Conservation (phyloP, 2,329 filamentous ascomycete species). For the Chaetothyriales sp. region DNA sequence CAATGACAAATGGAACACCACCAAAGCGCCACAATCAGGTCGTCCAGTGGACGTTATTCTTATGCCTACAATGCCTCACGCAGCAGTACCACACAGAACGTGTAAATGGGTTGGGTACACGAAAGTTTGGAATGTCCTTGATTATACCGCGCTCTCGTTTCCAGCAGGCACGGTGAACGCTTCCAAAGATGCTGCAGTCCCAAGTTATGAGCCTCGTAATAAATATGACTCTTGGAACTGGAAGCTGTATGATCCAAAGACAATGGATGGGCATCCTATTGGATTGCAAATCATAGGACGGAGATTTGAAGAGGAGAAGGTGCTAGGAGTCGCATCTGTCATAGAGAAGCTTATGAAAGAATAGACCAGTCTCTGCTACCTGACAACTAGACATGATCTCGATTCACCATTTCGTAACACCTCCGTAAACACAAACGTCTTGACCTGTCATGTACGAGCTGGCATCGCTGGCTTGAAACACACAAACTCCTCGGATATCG, state of each 20-base stretch:
- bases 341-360: conserved; percentile 4
- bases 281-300: conserved; percentile 41
- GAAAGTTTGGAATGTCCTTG: conserved; percentile 49
- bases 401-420: conserved; percentile 17
- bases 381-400: no score
- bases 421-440: conserved; percentile 36
- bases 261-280: conserved; percentile 35
- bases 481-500: conserved; percentile 37
- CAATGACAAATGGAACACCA: conserved; percentile 44
- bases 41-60: conserved; percentile 42
- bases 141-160: conserved; percentile 46
- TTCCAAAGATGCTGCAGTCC: conserved; percentile 24
- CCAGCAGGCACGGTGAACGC: conserved; percentile 25
- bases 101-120: conserved; percentile 37
- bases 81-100: conserved; percentile 22
- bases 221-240: conserved; percentile 40
- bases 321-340: conserved; percentile 31
- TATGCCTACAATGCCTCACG: conserved; percentile 47
- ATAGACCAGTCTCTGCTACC: no score
- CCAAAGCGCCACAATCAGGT: conserved; percentile 31
- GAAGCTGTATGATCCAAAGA: conserved; percentile 32
- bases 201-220: conserved; percentile 35
- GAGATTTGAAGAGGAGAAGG: conserved; percentile 42
- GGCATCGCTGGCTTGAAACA: conserved; percentile 37
- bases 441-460: conserved; percentile 34